Base-by-base conservation (phyloP, 495 filamentous ascomycete genomes). In the Annulohypoxylon bovei region DNA sequence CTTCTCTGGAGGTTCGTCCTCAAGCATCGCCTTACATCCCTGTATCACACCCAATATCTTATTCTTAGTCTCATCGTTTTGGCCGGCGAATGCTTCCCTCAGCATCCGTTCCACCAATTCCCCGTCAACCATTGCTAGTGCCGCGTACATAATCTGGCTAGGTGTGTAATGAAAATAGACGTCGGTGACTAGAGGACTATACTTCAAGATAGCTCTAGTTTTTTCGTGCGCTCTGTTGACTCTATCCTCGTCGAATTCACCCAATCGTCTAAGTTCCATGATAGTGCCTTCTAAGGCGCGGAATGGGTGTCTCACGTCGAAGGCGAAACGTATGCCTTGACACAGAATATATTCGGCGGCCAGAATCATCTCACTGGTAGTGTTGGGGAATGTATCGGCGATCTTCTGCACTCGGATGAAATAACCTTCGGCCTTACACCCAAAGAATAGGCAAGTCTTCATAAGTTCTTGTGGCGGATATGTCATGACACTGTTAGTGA, bases 111-210 rank as follows among this genome's bases (percentile, higher is more conserved):
- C 81, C 1, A 89, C 86, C 12, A 98, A 81, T 4, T 88, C 89
- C 37, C 83, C 81, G 74, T 99, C 95, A 0, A 88, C 91, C 58
- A 94, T 81, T 12, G 88, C 81, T 27, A 98, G 81, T 0, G 94
- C 88, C 0, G 93, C 88, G 18, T 97, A 84, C 90, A 93, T 94
- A 76, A 98, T 95, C 78, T 99, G 95, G 12, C 91, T 90, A 0
- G 95, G 96, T 2, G 96, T 97, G 80, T 92, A 98, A 74, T 97
- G 90, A 82, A 98, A 97, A 81, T 98, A 98, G 20, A 86, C 93
- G 74, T 99, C 95, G 25, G 95, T 95, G 69, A 97, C 86, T 42
- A 95, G 81, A 1, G 93, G 92, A 52, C 91, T 89, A 44, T 87
- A 89, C 66, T 93, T 93, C 33, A 98, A 85, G 39, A 91, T 83